Conservation (phyloP, 2,329 filamentous ascomycete genomes). For the Tolypocladium tropicale region DNA sequence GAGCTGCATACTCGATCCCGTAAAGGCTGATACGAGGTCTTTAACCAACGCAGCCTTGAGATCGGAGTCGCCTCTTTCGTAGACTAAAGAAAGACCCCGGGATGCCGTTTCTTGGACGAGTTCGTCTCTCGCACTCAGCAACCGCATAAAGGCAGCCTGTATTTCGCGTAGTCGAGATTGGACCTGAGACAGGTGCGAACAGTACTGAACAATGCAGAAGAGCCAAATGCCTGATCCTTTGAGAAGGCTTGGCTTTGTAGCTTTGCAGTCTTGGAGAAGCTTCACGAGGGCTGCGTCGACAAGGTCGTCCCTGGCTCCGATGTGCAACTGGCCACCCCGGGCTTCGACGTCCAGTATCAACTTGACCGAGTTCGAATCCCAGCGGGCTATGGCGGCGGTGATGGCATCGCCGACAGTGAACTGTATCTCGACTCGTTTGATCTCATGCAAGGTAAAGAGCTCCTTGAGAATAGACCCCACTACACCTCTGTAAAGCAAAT, state of each 20-base stretch:
- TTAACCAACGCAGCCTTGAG: conserved; percentile 76
- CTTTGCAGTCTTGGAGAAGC: conserved; percentile 66
- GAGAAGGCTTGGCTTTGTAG: conserved; percentile 77
- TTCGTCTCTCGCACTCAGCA: conserved; percentile 82
- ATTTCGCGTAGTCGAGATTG: conserved; percentile 66
- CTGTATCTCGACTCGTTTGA: conserved; percentile 77
- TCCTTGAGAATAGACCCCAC: conserved; percentile 51
- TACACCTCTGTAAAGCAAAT: conserved; percentile 18
- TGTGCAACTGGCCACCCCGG: conserved; percentile 20
- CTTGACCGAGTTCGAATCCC: conserved; percentile 71
- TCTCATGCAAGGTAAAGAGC: conserved; percentile 69
- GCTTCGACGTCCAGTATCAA: conserved; percentile 67
- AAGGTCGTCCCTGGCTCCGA: conserved; percentile 28
- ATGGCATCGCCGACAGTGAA: conserved; percentile 87
- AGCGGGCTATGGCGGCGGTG: conserved; percentile 65
- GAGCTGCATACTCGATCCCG: conserved; percentile 60
- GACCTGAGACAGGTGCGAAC: conserved; percentile 66
- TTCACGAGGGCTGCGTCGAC: conserved; percentile 55
- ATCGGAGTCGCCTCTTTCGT: conserved; percentile 76
- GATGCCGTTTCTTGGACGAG: conserved; percentile 94
- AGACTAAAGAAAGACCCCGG: conserved; percentile 80
- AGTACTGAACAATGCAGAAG: conserved; percentile 82
- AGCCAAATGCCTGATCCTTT: conserved; percentile 96
- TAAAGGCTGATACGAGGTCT: conserved; percentile 84
- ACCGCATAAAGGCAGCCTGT: conserved; percentile 78